A percentile compares a stretch with the other conserved stretches of the same genome.
phyloP scores from a whole-genome alignment of 2,329 filamentous ascomycete species.

The Calonectria pseudoturangicola region DNA sequence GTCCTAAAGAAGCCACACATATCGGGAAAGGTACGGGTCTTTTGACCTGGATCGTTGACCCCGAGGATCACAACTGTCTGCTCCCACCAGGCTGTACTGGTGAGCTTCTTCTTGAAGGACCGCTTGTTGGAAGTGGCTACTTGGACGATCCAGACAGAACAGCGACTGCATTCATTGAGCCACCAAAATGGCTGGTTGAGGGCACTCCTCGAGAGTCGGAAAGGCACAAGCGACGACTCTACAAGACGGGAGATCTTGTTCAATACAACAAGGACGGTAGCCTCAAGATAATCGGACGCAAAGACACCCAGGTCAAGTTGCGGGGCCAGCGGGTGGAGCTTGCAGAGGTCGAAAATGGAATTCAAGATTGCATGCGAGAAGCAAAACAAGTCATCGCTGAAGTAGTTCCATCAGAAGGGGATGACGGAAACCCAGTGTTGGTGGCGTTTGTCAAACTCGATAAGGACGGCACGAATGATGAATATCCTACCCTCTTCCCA shows the following conservation, averaged over 20 bases:
- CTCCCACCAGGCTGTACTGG: conserved; percentile 58
- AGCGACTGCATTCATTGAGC: conserved; percentile 56
- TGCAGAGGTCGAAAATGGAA: conserved; percentile 36
- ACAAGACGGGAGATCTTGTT: conserved; percentile 69
- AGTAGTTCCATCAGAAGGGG: not conserved
- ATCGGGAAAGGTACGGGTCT: conserved; percentile 34
- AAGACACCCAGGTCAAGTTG: conserved; percentile 41
- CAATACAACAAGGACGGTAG: conserved; percentile 63
- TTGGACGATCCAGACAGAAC: conserved; percentile 61
- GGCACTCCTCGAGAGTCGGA: conserved; percentile 11
- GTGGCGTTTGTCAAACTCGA: conserved; percentile 8
- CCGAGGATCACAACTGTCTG: conserved; percentile 46
- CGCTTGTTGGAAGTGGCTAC: conserved; percentile 69
- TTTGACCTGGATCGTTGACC: conserved; percentile 52
- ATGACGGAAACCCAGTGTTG: not conserved
- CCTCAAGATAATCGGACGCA: conserved; percentile 58
- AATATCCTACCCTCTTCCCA: not conserved
- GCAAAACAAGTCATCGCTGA: conserved; percentile 1
- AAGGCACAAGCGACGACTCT: conserved; percentile 53
- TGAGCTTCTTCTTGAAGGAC: conserved; percentile 67
- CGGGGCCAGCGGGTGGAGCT: conserved; percentile 42
- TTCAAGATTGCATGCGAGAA: not conserved
- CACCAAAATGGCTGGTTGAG: conserved; percentile 60
- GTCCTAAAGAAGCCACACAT: not conserved
- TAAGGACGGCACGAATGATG: not conserved